These are phyloP conservation scores for Suillus weaverae DNA, from an alignment of 768 basidiomycete species.

Conservation along the genomic window DNA sequence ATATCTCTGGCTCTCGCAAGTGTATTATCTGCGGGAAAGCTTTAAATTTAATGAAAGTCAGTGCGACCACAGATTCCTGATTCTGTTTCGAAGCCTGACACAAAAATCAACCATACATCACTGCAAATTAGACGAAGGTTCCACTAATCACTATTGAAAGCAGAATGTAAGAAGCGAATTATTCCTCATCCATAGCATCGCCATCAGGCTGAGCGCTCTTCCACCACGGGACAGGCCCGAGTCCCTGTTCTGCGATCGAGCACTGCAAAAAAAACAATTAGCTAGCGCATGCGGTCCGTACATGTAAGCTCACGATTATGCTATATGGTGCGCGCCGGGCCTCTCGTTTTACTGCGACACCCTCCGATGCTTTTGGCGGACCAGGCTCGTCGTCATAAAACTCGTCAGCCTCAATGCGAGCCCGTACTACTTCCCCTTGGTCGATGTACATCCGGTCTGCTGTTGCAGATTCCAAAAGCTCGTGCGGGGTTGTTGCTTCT, in stretches of 20 bases:
- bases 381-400: conserved; percentile 88
- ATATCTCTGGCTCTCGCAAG: too few relatives aligned
- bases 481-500: conserved; percentile 48
- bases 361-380: conserved; percentile 73
- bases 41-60: background rate
- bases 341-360: conserved; percentile 56
- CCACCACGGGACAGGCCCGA: conserved; percentile 81
- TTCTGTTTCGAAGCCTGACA: too few relatives aligned
- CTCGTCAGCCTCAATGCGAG: conserved; percentile 78
- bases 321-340: conserved; percentile 61
- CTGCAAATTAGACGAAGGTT: background rate
- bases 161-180: background rate
- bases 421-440: conserved; percentile 69
- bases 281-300: too few relatives aligned
- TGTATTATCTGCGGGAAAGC: too few relatives aligned
- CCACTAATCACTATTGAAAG: background rate
- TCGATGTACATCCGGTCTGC: conserved; percentile 80
- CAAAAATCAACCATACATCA: background rate
- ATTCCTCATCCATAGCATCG: conserved; percentile 42
- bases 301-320: conserved; percentile 53
- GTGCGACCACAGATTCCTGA: background rate
- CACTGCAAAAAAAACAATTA: conserved; percentile 44
- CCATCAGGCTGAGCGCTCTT: conserved; percentile 46
- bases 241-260: conserved; percentile 80
- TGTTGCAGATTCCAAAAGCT: conserved; percentile 68